A percentile compares a stretch with the other conserved stretches of the same genome.
Conservation (phyloP, 208 protist genomes). For the Wallacemonas sp. region DNA sequence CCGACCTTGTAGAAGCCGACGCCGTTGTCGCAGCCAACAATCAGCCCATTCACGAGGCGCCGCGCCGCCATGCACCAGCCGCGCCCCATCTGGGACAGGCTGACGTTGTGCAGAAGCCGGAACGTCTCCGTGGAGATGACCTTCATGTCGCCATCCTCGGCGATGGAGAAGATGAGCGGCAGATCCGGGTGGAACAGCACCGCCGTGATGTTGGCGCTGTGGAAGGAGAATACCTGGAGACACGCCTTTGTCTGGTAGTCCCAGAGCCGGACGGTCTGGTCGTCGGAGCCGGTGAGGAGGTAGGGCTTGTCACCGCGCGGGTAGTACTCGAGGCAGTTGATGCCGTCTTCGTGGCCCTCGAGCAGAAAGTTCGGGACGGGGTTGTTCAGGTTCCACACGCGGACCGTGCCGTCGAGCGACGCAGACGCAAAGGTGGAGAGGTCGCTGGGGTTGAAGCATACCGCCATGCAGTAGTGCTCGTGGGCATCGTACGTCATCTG, state of each 20-base stretch:
- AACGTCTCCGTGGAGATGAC: constrained; percentile 96
- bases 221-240: constrained; percentile 96
- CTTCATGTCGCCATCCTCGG: constrained; percentile 94
- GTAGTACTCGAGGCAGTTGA: constrained; percentile 99
- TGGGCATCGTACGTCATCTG: constrained; percentile 97
- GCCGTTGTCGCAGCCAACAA: constrained; percentile 94
- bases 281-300: constrained; percentile 97
- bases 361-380: constrained; percentile 96
- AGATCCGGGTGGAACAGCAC: constrained; percentile 97
- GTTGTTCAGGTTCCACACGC: constrained; percentile 95
- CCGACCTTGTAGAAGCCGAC: constrained; percentile 89
- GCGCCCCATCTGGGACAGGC: constrained; percentile 94
- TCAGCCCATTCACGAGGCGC: constrained; percentile 79
- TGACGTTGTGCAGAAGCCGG: constrained; percentile 93
- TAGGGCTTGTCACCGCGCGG: constrained; percentile 98
- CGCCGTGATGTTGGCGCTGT: constrained; percentile 96
- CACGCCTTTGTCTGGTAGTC: constrained; percentile 98
- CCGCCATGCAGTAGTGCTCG: constrained; percentile 98
- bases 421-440: constrained; percentile 97
- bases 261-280: constrained; percentile 97
- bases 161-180: constrained; percentile 96
- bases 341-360: constrained; percentile 97
- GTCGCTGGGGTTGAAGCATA: constrained; percentile 98
- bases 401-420: constrained; percentile 97
- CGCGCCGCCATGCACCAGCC: constrained; percentile 92